Evolutionary conservation across 805 yeast species (phyloP), one percentile per base, ranked within the genome.

Genomic region (Ogataea trehalophila): DNA sequence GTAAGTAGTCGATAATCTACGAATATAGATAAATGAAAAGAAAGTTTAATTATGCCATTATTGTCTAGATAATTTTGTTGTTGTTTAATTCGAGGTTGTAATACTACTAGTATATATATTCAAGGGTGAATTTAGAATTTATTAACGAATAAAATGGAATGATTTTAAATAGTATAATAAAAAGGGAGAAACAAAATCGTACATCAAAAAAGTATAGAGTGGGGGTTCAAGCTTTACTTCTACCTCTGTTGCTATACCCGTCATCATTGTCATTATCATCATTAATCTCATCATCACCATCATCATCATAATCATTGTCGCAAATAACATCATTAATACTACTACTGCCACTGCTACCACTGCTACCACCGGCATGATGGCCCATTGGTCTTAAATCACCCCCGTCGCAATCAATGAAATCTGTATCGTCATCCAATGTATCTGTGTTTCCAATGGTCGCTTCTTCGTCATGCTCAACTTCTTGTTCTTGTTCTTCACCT

Each of bases 341-440:
- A 38, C 23, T 17, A 20, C 23, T 17, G 15, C 15, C 36, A 15
- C 23, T 23, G 16, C 48, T 51, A 3, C 41, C 53, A 3, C 41
- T 53, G 34, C n/a, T 45, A 26, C 37, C 47, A 44, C 53, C 38
- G 33, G 17, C 37, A 6, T 26, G 53, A 20, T 52, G 57, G 11
- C 50, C 45, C 58, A 59, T 76, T 50, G 80, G 71, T 39, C 74
- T 66, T 42, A 76, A 44, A 42, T 55, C 58, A 6, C 60, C 61
- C 15, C 60, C 65, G 37, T 53, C 59, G 20, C 49, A 42, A 31
- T 56, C 55, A 14, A 52, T 47, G 31, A 48, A 47, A 36, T 62
- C 65, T 13, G 55, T 61, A 18, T 57, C 8, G 48, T 53, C 9
- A 8, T 26, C 31, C 31, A 26, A 26, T 26, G 11, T 3, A 26